Conservation (phyloP, 2,329 filamentous ascomycete species). For the Scorias spongiosa region DNA sequence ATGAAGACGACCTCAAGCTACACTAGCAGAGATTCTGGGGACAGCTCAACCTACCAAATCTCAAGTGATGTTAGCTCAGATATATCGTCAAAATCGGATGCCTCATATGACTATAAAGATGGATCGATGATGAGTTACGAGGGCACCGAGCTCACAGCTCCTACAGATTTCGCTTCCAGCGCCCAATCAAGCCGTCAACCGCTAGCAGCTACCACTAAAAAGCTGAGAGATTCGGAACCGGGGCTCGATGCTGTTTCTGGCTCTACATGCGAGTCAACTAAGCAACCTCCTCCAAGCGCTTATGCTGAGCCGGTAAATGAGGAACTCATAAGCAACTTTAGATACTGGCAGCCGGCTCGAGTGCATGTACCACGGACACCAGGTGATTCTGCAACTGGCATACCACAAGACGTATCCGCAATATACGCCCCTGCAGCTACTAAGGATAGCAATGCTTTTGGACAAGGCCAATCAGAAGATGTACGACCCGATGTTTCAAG, state of each 20-base stretch:
- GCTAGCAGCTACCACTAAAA: constrained; percentile 2
- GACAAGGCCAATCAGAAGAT: too few species aligned
- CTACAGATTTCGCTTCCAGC: constrained; percentile 8
- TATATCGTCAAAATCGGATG: not conserved
- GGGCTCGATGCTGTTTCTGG: not conserved
- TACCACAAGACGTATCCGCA: too few species aligned
- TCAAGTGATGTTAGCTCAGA: not conserved
- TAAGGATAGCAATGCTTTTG: too few species aligned
- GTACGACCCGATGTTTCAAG: too few species aligned
- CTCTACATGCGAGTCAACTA: constrained; percentile 9
- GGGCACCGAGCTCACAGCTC: constrained; percentile 5
- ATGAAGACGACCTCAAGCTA: constrained; percentile 2
- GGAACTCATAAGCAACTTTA: constrained; percentile 19
- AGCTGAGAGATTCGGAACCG: not conserved
- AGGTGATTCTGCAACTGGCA: too few species aligned
- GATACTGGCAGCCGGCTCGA: constrained; percentile 7
- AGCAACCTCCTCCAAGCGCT: constrained; percentile 14
- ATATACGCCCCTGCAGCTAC: too few species aligned
- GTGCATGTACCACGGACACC: too few species aligned
- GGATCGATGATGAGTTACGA: not conserved
- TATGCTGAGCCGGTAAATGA: constrained; percentile 16
- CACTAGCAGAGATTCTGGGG: not conserved
- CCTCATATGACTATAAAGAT: not conserved
- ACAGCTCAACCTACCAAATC: not conserved
- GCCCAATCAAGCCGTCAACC: constrained; percentile 7